These are phyloP conservation scores for Phlegmacium glaucopus DNA, from an alignment of 768 basidiomycete genomes.

Conservation along the genomic window DNA sequence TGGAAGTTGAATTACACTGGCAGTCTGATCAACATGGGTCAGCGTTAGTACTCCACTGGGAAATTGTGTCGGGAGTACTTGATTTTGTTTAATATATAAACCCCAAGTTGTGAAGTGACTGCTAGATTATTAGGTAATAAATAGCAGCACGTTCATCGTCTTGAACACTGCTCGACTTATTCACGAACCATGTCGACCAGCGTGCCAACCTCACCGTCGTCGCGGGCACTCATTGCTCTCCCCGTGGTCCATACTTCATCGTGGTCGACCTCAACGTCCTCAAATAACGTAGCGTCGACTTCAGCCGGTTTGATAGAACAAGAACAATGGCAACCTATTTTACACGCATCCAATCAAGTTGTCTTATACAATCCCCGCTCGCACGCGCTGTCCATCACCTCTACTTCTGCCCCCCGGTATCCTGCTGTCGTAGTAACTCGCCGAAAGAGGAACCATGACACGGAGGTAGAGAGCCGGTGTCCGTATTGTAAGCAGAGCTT, in stretches of 20 bases:
- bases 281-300: not conserved
- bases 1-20: too few relatives aligned
- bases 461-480: slow-evolving; percentile 36
- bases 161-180: too few relatives aligned
- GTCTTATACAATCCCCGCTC: slow-evolving; percentile 86
- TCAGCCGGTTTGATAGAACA: not conserved
- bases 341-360: slow-evolving; percentile 81
- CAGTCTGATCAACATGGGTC: too few relatives aligned
- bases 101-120: too few relatives aligned
- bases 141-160: too few relatives aligned
- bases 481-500: slow-evolving; percentile 74
- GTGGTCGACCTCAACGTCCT: not conserved
- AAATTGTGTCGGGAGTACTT: too few relatives aligned
- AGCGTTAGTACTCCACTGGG: too few relatives aligned
- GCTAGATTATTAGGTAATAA: too few relatives aligned
- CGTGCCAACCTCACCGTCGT: not conserved
- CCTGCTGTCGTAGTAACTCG: slow-evolving; percentile 22
- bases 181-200: not conserved
- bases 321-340: slow-evolving; percentile 69
- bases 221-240: not conserved
- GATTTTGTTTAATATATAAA: too few relatives aligned
- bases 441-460: slow-evolving; percentile 12
- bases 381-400: slow-evolving; percentile 69
- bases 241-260: not conserved
- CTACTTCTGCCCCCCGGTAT: slow-evolving; percentile 33